Percentiles rank a stretch among this genome's conserved stretches.
These are phyloP conservation scores for Fraxinus ornus DNA, from an alignment of 305 asterid genomes.

Conservation along the genomic window DNA sequence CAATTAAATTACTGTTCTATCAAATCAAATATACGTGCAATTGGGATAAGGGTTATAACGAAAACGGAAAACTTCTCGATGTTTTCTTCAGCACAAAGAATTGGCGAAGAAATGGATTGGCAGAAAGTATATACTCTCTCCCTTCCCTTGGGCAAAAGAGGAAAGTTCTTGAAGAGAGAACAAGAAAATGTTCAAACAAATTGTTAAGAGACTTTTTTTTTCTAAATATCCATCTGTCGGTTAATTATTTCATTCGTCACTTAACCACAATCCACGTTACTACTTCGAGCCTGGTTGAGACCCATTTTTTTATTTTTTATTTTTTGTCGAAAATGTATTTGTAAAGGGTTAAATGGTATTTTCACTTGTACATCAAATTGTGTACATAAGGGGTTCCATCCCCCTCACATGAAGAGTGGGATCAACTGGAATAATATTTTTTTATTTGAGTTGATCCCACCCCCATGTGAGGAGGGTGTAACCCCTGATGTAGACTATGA, in stretches of 20 bases:
- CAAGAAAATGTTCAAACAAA: not conserved
- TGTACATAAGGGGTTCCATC: no score
- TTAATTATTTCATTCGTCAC: not conserved
- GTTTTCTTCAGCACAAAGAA: not conserved
- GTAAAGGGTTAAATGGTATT: no score
- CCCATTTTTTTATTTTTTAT: not conserved
- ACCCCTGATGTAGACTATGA: no score
- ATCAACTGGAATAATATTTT: no score
- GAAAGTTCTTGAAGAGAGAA: not conserved
- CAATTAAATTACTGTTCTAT: conserved; percentile 1
- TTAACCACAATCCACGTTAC: not conserved
- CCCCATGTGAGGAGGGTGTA: no score
- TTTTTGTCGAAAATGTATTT: no score
- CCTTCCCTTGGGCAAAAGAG: not conserved
- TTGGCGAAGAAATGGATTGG: not conserved
- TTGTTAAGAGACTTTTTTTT: not conserved
- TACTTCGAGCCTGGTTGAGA: not conserved
- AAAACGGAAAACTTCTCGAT: not conserved
- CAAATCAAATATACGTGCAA: conserved; percentile 27
- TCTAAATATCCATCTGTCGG: not conserved
- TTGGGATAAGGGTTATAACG: conserved; percentile 24
- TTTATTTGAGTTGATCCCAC: no score
- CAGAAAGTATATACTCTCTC: not conserved
- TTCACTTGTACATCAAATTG: no score
- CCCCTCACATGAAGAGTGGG: no score